A percentile compares a stretch with the other conserved stretches of the same genome.
phyloP scores from a whole-genome alignment of 257 asterid species.

The Vinca minor region DNA sequence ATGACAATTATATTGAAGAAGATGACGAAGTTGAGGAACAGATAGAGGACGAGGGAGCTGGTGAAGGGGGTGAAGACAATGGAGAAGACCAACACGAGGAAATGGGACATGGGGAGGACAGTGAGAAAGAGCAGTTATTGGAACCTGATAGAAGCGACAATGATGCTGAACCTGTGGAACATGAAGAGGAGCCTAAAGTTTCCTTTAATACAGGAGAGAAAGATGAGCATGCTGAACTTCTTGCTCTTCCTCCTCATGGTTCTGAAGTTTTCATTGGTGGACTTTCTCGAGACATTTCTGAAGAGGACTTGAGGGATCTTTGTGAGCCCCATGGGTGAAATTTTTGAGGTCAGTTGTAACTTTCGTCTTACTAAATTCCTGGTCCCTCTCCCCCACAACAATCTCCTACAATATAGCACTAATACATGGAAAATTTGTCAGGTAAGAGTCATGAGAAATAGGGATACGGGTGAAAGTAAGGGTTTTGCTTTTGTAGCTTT shows the following conservation, averaged over 20 bases:
- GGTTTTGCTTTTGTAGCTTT: conserved; percentile 96
- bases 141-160: conserved; percentile 35
- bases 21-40: conserved; percentile 75
- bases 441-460: conserved; percentile 79
- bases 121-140: conserved; percentile 44
- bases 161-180: conserved; percentile 29
- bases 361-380: not conserved
- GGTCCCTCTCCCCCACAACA: not conserved
- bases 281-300: conserved; percentile 70
- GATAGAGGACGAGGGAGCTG: conserved; percentile 65
- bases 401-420: not conserved
- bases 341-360: conserved; percentile 53
- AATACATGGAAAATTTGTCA: conserved; percentile 31
- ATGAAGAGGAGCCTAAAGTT: conserved; percentile 34
- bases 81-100: conserved; percentile 55
- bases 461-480: conserved; percentile 94
- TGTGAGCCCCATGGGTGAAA: conserved; percentile 76
- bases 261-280: conserved; percentile 94
- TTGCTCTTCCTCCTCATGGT: conserved; percentile 86
- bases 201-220: conserved; percentile 33
- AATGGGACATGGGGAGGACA: conserved; percentile 46
- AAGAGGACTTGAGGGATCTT: conserved; percentile 70
- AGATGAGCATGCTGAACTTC: conserved; percentile 54
- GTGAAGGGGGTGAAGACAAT: conserved; percentile 55
- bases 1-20: conserved; percentile 76